These are phyloP conservation scores for Naganishia cerealis DNA, from an alignment of 1,284 basidiomycete genomes.

Conservation along the genomic window DNA sequence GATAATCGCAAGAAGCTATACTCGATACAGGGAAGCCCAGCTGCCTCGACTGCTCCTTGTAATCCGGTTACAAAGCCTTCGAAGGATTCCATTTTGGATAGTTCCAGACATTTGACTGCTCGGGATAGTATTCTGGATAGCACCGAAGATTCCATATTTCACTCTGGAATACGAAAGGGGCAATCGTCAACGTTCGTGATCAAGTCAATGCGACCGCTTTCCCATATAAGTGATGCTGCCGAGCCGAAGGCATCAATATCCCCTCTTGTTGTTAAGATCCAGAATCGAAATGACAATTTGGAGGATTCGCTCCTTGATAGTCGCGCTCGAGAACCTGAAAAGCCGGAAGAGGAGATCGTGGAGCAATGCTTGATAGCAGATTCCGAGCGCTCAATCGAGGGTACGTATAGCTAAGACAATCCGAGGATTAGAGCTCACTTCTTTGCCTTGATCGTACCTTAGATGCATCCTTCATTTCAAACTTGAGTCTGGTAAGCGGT, in stretches of 20 bases:
- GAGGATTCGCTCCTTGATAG: background rate
- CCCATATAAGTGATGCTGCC: background rate
- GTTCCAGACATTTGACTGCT: background rate
- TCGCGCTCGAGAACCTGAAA: background rate
- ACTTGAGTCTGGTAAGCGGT: background rate
- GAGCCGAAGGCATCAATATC: background rate
- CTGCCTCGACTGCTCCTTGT: too few relatives aligned
- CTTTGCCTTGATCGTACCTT: background rate
- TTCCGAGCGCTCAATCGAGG: background rate
- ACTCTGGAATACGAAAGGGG: background rate
- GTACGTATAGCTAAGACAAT: background rate
- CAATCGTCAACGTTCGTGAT: constrained; percentile 4
- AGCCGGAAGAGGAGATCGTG: constrained; percentile 7
- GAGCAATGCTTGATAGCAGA: constrained; percentile 1
- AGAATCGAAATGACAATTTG: background rate
- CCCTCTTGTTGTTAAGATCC: constrained; percentile 7
- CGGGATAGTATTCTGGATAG: constrained; percentile 19
- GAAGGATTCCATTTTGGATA: constrained; percentile 25
- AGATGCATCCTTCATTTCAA: constrained; percentile 15
- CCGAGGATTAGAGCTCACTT: background rate
- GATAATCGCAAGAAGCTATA: constrained; percentile 5
- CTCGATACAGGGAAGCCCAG: constrained; percentile 20
- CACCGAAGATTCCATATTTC: constrained; percentile 10
- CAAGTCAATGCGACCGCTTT: constrained; percentile 5
- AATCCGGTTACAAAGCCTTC: background rate